Conservation (phyloP, 2,329 filamentous ascomycete genomes). For the Dothistroma pini region DNA sequence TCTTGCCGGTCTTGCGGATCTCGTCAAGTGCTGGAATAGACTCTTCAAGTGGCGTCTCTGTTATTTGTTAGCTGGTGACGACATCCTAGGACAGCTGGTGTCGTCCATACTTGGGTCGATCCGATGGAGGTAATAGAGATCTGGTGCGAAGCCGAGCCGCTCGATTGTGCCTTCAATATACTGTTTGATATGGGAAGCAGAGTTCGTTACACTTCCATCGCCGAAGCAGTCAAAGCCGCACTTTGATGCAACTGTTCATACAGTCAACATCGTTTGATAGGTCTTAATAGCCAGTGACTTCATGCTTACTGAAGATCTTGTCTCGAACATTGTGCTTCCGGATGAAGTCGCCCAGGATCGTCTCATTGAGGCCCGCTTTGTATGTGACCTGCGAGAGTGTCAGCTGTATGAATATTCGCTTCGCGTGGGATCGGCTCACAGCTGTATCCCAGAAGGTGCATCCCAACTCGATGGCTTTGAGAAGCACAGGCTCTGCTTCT, state of each 20-base stretch:
- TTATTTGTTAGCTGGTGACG: slow-evolving; percentile 24
- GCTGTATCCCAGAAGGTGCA: slow-evolving; percentile 32
- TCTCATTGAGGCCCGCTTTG: slow-evolving; percentile 48
- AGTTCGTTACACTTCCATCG: slow-evolving; percentile 41
- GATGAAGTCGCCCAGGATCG: slow-evolving; percentile 50
- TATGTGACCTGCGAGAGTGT: slow-evolving; percentile 42
- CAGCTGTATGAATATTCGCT: not conserved
- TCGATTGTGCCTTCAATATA: slow-evolving; percentile 52
- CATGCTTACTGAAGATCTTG: slow-evolving; percentile 45
- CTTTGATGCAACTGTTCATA: slow-evolving; percentile 45
- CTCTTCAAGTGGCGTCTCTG: too few relatives aligned
- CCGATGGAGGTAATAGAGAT: slow-evolving; percentile 43
- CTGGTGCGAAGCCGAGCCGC: slow-evolving; percentile 46
- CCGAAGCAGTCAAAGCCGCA: slow-evolving; percentile 44
- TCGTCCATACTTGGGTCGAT: slow-evolving; percentile 37
- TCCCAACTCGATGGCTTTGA: slow-evolving; percentile 44
- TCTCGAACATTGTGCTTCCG: slow-evolving; percentile 50
- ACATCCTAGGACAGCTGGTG: slow-evolving; percentile 48
- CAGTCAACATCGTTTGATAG: not conserved
- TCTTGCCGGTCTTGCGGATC: slow-evolving; percentile 48
- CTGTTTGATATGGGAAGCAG: slow-evolving; percentile 44
- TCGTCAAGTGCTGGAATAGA: slow-evolving; percentile 39
- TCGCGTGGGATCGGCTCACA: slow-evolving; percentile 4
- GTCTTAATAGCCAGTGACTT: not conserved
- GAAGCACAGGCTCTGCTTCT: slow-evolving; percentile 48